A percentile compares a stretch with the other conserved stretches of the same genome.
Conservation (phyloP, 2,329 filamentous ascomycete genomes). For the Fusarium ambrosium region DNA sequence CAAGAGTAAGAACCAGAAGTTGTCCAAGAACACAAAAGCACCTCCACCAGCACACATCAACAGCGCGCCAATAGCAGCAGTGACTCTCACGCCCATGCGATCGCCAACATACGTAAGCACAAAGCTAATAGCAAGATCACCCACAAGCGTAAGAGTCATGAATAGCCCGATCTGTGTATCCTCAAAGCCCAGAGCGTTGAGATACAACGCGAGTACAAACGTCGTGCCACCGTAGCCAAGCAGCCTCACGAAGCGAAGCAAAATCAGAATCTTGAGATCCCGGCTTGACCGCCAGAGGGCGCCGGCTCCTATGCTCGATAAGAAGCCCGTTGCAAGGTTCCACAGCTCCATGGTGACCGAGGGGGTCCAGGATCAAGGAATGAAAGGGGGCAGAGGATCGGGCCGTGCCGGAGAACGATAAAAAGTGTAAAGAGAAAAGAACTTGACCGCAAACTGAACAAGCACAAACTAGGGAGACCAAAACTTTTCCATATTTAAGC, state of each 20-base stretch:
- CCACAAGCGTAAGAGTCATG: constrained; percentile 41
- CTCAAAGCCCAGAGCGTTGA: constrained; percentile 34
- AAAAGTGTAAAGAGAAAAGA: not conserved
- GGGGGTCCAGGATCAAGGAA: not conserved
- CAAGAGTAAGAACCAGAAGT: constrained; percentile 36
- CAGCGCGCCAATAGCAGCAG: constrained; percentile 28
- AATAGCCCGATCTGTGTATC: constrained; percentile 40
- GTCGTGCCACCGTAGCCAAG: constrained; percentile 42
- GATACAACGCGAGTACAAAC: constrained; percentile 38
- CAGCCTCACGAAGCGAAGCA: constrained; percentile 37
- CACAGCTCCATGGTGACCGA: constrained; percentile 20
- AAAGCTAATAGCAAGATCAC: constrained; percentile 43
- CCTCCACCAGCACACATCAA: constrained; percentile 36
- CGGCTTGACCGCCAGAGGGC: constrained; percentile 35
- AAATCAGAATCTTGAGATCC: constrained; percentile 38
- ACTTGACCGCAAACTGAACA: not conserved
- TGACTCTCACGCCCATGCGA: constrained; percentile 31
- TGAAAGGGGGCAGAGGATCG: not conserved
- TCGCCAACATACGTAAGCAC: constrained; percentile 39
- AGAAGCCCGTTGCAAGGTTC: constrained; percentile 6
- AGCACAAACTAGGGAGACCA: not conserved
- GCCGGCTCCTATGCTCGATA: constrained; percentile 39
- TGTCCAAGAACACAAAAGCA: constrained; percentile 34
- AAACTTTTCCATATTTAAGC: not conserved
- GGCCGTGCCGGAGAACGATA: not conserved